These are phyloP conservation scores for Camelina laxa DNA, from an alignment of 345 rosid genomes.

Conservation along the genomic window DNA sequence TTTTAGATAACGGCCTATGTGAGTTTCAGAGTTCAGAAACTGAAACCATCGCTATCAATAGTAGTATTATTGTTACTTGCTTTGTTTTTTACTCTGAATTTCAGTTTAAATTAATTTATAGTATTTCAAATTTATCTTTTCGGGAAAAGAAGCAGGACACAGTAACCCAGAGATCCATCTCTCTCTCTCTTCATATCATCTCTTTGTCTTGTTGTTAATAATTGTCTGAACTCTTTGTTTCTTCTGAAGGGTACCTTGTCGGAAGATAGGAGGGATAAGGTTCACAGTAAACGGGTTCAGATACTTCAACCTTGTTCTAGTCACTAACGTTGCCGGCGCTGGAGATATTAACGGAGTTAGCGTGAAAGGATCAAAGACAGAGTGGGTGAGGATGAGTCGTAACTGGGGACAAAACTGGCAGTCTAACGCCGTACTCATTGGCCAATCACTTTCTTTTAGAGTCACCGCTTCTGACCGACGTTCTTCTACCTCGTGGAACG, in stretches of 20 bases:
- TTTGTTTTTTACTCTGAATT: background rate
- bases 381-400: slow-evolving; percentile 87
- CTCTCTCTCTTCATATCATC: background rate
- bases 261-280: slow-evolving; percentile 87
- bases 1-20: slow-evolving; percentile 16
- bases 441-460: slow-evolving; percentile 87
- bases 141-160: slow-evolving; percentile 36
- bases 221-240: slow-evolving; percentile 6
- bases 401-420: slow-evolving; percentile 99
- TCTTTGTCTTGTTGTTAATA: slow-evolving; percentile 31
- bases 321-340: slow-evolving; percentile 95
- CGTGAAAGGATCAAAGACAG: slow-evolving; percentile 73
- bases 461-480: slow-evolving; percentile 83
- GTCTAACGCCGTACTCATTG: slow-evolving; percentile 73
- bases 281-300: slow-evolving; percentile 95
- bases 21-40: slow-evolving; percentile 21
- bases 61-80: background rate
- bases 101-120: background rate
- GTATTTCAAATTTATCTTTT: slow-evolving; percentile 28
- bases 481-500: slow-evolving; percentile 76
- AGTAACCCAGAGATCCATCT: slow-evolving; percentile 21
- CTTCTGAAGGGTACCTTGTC: slow-evolving; percentile 74
- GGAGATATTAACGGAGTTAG: slow-evolving; percentile 80
- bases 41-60: slow-evolving; percentile 33
- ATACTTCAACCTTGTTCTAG: slow-evolving; percentile 86